These are phyloP conservation scores for Leccinum pachyderme DNA, from an alignment of 1,284 basidiomycete species.

Conservation along the genomic window DNA sequence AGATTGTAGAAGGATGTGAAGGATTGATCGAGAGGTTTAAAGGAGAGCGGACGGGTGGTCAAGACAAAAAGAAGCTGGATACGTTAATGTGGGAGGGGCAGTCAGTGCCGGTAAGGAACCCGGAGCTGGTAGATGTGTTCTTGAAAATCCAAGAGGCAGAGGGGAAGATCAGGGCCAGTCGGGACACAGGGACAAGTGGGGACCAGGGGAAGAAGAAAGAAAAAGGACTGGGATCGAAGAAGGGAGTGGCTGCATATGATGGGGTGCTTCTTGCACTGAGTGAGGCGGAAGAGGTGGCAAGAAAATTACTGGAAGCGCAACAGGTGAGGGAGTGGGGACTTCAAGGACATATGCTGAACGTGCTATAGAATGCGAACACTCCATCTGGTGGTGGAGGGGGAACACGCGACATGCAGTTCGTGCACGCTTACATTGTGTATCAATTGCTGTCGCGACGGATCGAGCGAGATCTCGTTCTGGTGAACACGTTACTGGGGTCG, in stretches of 20 bases:
- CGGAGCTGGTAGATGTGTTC: slow-evolving; percentile 88
- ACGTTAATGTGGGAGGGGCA: slow-evolving; percentile 80
- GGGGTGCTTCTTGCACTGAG: slow-evolving; percentile 78
- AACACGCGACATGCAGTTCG: slow-evolving; percentile 73
- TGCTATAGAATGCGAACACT: slow-evolving; percentile 18
- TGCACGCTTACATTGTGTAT: slow-evolving; percentile 85
- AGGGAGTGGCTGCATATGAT: slow-evolving; percentile 80
- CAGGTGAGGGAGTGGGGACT: slow-evolving; percentile 47
- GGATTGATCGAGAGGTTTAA: slow-evolving; percentile 54
- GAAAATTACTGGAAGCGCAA: slow-evolving; percentile 77
- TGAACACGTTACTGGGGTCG: slow-evolving; percentile 57
- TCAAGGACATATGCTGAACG: slow-evolving; percentile 6
- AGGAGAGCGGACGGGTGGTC: slow-evolving; percentile 42
- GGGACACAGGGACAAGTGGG: slow-evolving; percentile 25
- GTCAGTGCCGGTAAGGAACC: slow-evolving; percentile 83
- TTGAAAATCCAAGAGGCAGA: slow-evolving; percentile 83
- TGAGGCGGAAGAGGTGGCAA: slow-evolving; percentile 82
- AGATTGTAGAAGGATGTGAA: slow-evolving; percentile 67
- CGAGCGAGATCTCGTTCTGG: slow-evolving; percentile 83
- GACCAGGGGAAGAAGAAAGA: slow-evolving; percentile 38
- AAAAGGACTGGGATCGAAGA: slow-evolving; percentile 56
- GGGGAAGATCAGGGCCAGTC: slow-evolving; percentile 42
- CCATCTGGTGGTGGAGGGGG: slow-evolving; percentile 37
- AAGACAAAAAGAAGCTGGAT: slow-evolving; percentile 53
- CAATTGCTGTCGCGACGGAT: slow-evolving; percentile 84